phyloP scores from a whole-genome alignment of 2,329 filamentous ascomycete genomes.

The Cadophora sp. region DNA sequence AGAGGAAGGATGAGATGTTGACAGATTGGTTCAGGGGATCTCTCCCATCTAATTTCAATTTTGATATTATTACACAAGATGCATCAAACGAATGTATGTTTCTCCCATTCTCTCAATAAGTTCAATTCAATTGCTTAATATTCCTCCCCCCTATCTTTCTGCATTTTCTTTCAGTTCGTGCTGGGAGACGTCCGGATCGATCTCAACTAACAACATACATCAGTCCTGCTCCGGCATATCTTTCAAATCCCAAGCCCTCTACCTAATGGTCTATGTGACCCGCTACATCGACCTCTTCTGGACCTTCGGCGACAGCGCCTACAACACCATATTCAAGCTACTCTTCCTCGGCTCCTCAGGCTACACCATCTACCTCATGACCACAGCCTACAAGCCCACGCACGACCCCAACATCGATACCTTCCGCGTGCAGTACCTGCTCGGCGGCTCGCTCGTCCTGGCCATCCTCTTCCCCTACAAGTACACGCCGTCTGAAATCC shows the following conservation, averaged over 20 bases:
- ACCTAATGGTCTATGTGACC: constrained; percentile 91
- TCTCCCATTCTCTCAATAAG: neutral
- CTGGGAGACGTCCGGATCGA: too few species aligned
- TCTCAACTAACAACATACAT: constrained; percentile 54
- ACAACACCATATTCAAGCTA: constrained; percentile 96
- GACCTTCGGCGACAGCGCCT: constrained; percentile 72
- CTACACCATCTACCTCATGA: constrained; percentile 98
- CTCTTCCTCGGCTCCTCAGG: constrained; percentile 89
- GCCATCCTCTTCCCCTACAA: constrained; percentile 85
- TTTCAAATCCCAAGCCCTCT: constrained; percentile 97
- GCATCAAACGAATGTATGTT: constrained; percentile 82
- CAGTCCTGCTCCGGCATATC: constrained; percentile 97
- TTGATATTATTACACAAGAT: constrained; percentile 97
- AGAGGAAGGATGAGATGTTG: constrained; percentile 18
- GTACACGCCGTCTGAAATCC: constrained; percentile 83
- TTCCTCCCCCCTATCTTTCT: neutral
- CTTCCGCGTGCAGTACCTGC: constrained; percentile 94
- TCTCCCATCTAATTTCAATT: constrained; percentile 94
- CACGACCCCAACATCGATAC: constrained; percentile 97
- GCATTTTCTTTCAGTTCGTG: too few species aligned
- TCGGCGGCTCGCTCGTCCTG: constrained; percentile 79
- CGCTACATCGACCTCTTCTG: constrained; percentile 94
- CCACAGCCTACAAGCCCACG: constrained; percentile 95
- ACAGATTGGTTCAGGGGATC: constrained; percentile 68
- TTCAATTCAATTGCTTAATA: constrained; percentile 4